Evolutionary conservation across 2,329 filamentous ascomycete genomes (phyloP).

Genomic region (Allantophomopsis lycopodina): DNA sequence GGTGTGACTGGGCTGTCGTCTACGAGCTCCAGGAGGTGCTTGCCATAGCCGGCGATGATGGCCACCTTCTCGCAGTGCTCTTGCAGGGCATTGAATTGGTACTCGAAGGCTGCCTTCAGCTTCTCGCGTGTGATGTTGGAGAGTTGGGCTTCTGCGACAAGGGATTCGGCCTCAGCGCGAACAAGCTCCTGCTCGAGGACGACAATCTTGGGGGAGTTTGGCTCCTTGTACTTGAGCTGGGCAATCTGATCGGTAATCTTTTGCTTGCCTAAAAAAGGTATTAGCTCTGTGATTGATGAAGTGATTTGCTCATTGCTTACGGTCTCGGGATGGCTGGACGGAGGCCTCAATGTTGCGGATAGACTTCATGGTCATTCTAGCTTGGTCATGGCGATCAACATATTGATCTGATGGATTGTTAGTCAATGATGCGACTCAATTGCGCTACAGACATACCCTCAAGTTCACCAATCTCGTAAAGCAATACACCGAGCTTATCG

Average conservation of each 20-base stretch:
- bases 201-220: constrained; percentile 93
- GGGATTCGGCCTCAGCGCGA: constrained; percentile 94
- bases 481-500: constrained; percentile 92
- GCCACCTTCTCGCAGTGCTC: constrained; percentile 98
- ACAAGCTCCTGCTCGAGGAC: constrained; percentile 98
- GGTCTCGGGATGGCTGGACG: constrained; percentile 93
- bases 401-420: constrained; percentile 96
- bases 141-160: constrained; percentile 93
- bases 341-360: constrained; percentile 98
- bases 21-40: constrained; percentile 92
- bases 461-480: constrained; percentile 87
- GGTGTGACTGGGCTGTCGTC: constrained; percentile 96
- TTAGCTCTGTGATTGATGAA: constrained; percentile 8
- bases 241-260: constrained; percentile 99
- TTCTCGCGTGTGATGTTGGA: constrained; percentile 99
- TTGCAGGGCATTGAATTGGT: constrained; percentile 93
- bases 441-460: constrained; percentile 30
- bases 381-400: constrained; percentile 97
- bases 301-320: constrained; percentile 30
- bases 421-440: constrained; percentile 28
- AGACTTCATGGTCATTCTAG: constrained; percentile 97
- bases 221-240: constrained; percentile 98
- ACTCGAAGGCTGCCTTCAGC: constrained; percentile 94
- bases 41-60: constrained; percentile 94
- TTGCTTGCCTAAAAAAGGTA: constrained; percentile 63